phyloP scores from a whole-genome alignment of 352 stramenopile genomes.

The Blastocystis sp. region DNA sequence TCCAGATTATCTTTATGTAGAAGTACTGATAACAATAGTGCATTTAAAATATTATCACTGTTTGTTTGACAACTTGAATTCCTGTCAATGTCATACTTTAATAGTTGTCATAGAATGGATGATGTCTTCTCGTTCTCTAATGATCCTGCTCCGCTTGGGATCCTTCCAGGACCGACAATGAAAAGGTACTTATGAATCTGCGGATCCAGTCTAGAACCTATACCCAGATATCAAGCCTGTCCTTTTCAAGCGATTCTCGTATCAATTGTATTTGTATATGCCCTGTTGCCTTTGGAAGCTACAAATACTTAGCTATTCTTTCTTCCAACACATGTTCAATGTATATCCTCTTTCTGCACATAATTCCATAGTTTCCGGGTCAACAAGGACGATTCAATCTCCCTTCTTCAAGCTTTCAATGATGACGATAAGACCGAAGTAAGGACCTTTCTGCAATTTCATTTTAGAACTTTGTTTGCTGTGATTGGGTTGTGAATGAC shows the following conservation, averaged over 20 bases:
- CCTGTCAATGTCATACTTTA: neutral
- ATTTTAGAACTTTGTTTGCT: neutral
- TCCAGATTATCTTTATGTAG: neutral
- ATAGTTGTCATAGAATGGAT: neutral
- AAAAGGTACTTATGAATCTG: neutral
- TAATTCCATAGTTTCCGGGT: neutral
- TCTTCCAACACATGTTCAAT: slow-evolving; percentile 27
- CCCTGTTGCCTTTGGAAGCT: neutral
- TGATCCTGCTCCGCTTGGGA: neutral
- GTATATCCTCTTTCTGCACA: neutral
- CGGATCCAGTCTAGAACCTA: neutral
- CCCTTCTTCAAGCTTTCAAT: slow-evolving; percentile 31
- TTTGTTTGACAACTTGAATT: neutral
- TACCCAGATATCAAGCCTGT: neutral
- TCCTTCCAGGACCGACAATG: neutral
- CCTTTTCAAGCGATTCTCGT: neutral
- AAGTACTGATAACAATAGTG: neutral
- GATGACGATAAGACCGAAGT: slow-evolving; percentile 30
- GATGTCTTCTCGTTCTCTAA: neutral
- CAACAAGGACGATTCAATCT: neutral
- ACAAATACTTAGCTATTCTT: slow-evolving; percentile 7
- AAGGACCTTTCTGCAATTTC: neutral
- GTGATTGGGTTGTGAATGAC: slow-evolving; percentile 48
- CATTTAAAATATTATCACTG: neutral
- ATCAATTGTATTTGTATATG: neutral